These are phyloP conservation scores for Gossypium laxum DNA, from an alignment of 441 rosid genomes.

Conservation along the genomic window DNA sequence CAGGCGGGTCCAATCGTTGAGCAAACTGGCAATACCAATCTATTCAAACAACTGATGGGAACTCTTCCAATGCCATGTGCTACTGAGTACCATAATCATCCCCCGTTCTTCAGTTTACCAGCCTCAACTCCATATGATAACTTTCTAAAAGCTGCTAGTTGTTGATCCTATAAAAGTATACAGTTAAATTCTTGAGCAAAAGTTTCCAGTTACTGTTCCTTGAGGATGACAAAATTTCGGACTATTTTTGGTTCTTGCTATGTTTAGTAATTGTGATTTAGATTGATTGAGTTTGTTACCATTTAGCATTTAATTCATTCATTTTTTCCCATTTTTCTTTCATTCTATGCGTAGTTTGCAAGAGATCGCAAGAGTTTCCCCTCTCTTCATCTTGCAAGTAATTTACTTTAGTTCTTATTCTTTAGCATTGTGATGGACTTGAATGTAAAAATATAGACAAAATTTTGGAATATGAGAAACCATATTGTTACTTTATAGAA, in stretches of 20 bases:
- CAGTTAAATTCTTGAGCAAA: background rate
- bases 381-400: background rate
- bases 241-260: background rate
- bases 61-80: constrained; percentile 32
- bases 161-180: constrained; percentile 31
- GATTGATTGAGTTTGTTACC: background rate
- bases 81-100: constrained; percentile 41
- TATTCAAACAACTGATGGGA: constrained; percentile 18
- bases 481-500: background rate
- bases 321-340: background rate
- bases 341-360: background rate
- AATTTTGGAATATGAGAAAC: background rate
- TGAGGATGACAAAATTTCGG: background rate
- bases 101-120: constrained; percentile 50
- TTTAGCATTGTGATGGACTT: background rate
- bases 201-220: background rate
- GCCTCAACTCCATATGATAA: constrained; percentile 78
- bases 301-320: background rate
- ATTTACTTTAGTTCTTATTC: background rate
- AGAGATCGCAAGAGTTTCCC: background rate
- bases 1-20: constrained; percentile 40
- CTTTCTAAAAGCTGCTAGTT: constrained; percentile 91
- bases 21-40: constrained; percentile 18
- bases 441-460: background rate
- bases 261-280: constrained; percentile 3